Evolutionary conservation across 768 basidiomycete species (phyloP).

Genomic region (Xerocomus potaroensis): DNA sequence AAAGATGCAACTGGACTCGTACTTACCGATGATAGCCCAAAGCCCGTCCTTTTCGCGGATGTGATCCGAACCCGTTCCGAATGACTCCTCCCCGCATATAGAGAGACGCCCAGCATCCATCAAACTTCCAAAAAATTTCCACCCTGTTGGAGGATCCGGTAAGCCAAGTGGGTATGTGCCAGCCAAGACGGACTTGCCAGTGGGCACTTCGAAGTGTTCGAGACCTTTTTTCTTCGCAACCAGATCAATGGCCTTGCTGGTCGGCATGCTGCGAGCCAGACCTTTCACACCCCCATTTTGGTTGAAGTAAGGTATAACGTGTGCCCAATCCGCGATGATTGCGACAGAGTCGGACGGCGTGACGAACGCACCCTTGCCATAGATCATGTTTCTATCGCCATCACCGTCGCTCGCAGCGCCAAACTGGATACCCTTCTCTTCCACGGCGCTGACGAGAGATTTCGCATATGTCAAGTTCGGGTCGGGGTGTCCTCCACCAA

Average conservation of each 20-base stretch:
- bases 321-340: conserved; percentile 97
- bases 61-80: conserved; percentile 99
- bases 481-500: conserved; percentile 97
- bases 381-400: conserved; percentile 99
- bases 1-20: background rate
- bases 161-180: background rate
- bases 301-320: conserved; percentile 83
- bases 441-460: conserved; percentile 88
- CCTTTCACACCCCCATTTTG: conserved; percentile 88
- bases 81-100: conserved; percentile 98
- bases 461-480: conserved; percentile 98
- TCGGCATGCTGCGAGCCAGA: conserved; percentile 96
- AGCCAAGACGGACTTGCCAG: conserved; percentile 49
- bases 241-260: conserved; percentile 92
- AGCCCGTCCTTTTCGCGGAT: conserved; percentile 99
- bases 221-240: conserved; percentile 93
- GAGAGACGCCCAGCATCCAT: conserved; percentile 99
- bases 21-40: conserved; percentile 92
- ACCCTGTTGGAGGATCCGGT: conserved; percentile 49
- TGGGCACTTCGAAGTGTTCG: conserved; percentile 95
- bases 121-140: conserved; percentile 99
- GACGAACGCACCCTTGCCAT: conserved; percentile 96
- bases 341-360: conserved; percentile 98
- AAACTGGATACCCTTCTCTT: conserved; percentile 79
- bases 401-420: conserved; percentile 98